Evolutionary conservation across 2,329 filamentous ascomycete genomes (phyloP).

Genomic region (Rutstroemia sydowiana): DNA sequence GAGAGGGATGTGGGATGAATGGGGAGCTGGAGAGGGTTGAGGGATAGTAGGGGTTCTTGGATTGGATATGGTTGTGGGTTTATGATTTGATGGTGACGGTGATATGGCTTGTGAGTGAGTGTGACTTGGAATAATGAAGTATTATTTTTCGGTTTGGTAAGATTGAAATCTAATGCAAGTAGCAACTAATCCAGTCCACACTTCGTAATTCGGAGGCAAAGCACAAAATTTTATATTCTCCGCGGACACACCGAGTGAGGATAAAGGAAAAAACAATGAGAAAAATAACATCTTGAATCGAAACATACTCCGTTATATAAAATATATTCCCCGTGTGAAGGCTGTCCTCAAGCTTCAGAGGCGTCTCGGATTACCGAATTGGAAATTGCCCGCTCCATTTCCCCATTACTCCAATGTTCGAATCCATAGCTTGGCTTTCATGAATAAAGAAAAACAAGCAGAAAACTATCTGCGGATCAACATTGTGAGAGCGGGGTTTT

Average conservation of each 20-base stretch:
- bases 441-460: too few species aligned
- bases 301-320: neutral
- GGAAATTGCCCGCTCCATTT: neutral
- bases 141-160: too few species aligned
- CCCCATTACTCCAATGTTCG: neutral
- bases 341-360: neutral
- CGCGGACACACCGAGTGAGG: too few species aligned
- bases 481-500: too few species aligned
- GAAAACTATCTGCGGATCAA: too few species aligned
- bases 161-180: too few species aligned
- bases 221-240: too few species aligned
- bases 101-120: neutral
- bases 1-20: conserved; percentile 40
- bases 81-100: neutral
- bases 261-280: neutral
- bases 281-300: neutral
- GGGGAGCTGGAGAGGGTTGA: conserved; percentile 40
- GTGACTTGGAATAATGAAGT: neutral
- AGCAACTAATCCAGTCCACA: too few species aligned
- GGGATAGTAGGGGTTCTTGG: conserved; percentile 46
- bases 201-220: too few species aligned
- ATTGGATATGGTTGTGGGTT: neutral
- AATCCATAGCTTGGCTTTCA: too few species aligned
- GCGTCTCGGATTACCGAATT: neutral
- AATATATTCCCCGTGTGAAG: neutral